These are phyloP conservation scores for Salix suchowensis DNA, from an alignment of 345 rosid genomes.

Conservation along the genomic window DNA sequence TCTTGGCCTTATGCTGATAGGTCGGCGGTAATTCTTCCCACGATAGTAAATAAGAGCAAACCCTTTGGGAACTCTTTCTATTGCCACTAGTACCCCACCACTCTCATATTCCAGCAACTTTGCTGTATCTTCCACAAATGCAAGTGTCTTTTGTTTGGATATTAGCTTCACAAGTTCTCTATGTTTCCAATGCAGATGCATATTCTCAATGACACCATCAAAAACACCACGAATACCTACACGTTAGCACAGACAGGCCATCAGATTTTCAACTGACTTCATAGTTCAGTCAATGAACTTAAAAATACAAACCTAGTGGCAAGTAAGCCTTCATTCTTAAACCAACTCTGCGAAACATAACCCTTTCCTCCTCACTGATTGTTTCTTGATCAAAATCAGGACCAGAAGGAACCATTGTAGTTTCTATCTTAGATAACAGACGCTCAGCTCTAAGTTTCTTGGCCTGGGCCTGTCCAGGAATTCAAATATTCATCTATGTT, in stretches of 20 bases:
- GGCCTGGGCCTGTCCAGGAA: constrained; percentile 63
- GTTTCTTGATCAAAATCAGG: constrained; percentile 99
- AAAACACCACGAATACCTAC: constrained; percentile 97
- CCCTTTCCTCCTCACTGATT: constrained; percentile 85
- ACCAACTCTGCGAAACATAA: constrained; percentile 89
- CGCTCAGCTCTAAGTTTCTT: constrained; percentile 87
- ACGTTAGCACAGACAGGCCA: constrained; percentile 8
- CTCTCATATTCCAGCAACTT: constrained; percentile 89
- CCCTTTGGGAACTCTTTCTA: constrained; percentile 94
- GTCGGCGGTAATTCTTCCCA: constrained; percentile 87
- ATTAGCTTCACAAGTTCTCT: constrained; percentile 96
- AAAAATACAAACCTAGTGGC: constrained; percentile 67
- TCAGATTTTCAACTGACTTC: constrained; percentile 15
- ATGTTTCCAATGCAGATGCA: constrained; percentile 99
- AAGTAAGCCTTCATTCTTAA: constrained; percentile 90
- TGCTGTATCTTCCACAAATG: constrained; percentile 92
- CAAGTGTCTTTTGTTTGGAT: constrained; percentile 80
- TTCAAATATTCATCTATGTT: constrained; percentile 11
- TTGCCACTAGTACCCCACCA: constrained; percentile 90
- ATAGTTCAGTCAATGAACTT: constrained; percentile 1
- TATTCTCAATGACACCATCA: constrained; percentile 96
- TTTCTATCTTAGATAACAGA: constrained; percentile 80
- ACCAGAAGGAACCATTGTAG: constrained; percentile 85
- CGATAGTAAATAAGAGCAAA: constrained; percentile 83
- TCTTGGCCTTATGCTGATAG: constrained; percentile 84